Base-by-base conservation (phyloP, 2,329 filamentous ascomycete genomes). In the Trichoderma arundinaceum region DNA sequence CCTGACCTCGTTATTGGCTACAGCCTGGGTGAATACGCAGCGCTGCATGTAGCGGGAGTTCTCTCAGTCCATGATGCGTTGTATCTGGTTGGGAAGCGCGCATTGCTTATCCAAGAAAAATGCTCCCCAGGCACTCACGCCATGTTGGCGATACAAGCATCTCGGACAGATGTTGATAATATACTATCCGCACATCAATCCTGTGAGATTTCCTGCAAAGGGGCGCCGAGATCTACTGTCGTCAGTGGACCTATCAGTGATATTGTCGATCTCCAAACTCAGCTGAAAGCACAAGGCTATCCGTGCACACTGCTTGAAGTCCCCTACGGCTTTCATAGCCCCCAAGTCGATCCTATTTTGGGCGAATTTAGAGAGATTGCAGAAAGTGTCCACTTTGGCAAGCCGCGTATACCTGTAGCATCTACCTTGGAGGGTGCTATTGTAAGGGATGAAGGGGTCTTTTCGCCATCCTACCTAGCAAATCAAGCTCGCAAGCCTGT, bases 21-120 rank as follows among this genome's bases (percentile, higher is more conserved):
- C 67, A 88, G 86, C 69, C 77, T 89, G 28, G 87, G 87, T 58
- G 86, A 89, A 72, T 89, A 88, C 71, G 86, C 87, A 32, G 87
- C 87, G 28, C 80, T 90, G 0, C 78, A 86, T 63, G 81, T 85
- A 10, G 85, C 87, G 51, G 88, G 86, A 28, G 86, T 90, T n/a
- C 77, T 90, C 15, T 87, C 86, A 0, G 83, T 82, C 15, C 80
- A 79, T 39, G 88, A 90, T 70, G 83, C 85, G 68, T 78, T 92
- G 9, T 86, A 84, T 51, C 78, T 91, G 0, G 87, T 90, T 5
- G 88, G 88, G 7, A 72, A 77, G 19, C 81, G 89, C 65, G 88
- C 88, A 1, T 74, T 80, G 68, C 74, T 89, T 13, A 78, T 89
- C 7, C 80, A 85, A 68, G 75, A 82, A 33, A 79, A 81, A 65